These are phyloP conservation scores for Waitea zeae DNA, from an alignment of 1,284 basidiomycete species.

Conservation along the genomic window DNA sequence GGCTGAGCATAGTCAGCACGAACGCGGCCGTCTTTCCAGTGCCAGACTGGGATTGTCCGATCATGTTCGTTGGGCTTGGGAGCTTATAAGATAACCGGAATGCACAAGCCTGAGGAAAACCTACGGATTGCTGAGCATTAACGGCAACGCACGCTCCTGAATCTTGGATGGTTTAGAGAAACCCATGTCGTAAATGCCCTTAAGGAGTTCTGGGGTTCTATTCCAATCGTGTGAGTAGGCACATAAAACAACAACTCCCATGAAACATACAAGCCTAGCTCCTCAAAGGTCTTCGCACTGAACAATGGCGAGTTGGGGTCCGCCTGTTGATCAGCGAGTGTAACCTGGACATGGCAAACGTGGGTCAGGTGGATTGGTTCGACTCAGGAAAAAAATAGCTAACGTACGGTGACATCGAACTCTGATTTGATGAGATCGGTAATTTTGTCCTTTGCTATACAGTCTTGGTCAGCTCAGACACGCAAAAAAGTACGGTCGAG, in stretches of 20 bases:
- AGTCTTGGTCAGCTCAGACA: neutral
- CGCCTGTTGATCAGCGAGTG: slow-evolving; percentile 90
- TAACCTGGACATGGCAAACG: slow-evolving; percentile 50
- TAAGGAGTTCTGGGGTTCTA: slow-evolving; percentile 80
- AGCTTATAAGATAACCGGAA: slow-evolving; percentile 4
- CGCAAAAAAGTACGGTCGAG: neutral
- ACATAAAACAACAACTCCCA: slow-evolving; percentile 1
- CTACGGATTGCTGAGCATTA: slow-evolving; percentile 83
- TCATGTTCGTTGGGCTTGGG: slow-evolving; percentile 89
- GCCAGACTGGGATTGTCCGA: slow-evolving; percentile 97
- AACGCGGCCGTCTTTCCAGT: slow-evolving; percentile 99
- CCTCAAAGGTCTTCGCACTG: slow-evolving; percentile 90
- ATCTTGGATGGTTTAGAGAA: slow-evolving; percentile 99
- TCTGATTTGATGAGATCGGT: slow-evolving; percentile 51
- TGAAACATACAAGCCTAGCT: slow-evolving; percentile 72
- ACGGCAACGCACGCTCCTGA: slow-evolving; percentile 90
- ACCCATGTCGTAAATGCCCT: slow-evolving; percentile 93
- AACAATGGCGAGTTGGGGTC: slow-evolving; percentile 93
- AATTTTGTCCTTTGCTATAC: slow-evolving; percentile 9
- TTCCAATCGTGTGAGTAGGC: neutral
- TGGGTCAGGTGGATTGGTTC: slow-evolving; percentile 6
- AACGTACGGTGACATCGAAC: slow-evolving; percentile 56
- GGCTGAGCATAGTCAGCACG: slow-evolving; percentile 91
- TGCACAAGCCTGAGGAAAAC: slow-evolving; percentile 5
- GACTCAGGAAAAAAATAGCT: slow-evolving; percentile 1